Percentiles rank a stretch among this genome's conserved stretches.
phyloP scores from a whole-genome alignment of 1,284 basidiomycete genomes.

The Exsudoporus floridanus region DNA sequence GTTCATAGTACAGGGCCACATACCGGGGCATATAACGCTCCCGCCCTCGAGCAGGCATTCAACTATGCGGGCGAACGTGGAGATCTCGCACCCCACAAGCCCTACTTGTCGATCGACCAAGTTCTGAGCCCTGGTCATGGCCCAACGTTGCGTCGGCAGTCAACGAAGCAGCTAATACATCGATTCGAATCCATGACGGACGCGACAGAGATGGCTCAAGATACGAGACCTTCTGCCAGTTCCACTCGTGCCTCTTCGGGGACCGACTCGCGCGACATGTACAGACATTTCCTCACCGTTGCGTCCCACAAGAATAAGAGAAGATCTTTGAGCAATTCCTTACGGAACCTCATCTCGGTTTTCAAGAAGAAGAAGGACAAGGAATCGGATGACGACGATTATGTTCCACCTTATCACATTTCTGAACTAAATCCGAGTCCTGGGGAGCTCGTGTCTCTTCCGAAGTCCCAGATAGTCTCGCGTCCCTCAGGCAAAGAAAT shows the following conservation, averaged over 20 bases:
- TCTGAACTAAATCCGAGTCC: slow-evolving; percentile 9
- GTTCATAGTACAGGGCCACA: neutral
- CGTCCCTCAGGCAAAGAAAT: slow-evolving; percentile 1
- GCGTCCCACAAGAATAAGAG: slow-evolving; percentile 38
- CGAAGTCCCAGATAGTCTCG: slow-evolving; percentile 4
- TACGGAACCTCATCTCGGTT: slow-evolving; percentile 62
- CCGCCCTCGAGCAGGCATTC: neutral
- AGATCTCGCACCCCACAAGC: neutral
- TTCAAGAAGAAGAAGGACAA: slow-evolving; percentile 55
- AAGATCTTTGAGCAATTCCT: slow-evolving; percentile 60
- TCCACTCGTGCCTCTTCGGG: slow-evolving; percentile 16
- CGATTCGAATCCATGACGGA: slow-evolving; percentile 43
- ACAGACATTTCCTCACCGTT: slow-evolving; percentile 16
- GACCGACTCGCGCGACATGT: slow-evolving; percentile 6
- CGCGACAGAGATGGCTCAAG: slow-evolving; percentile 6
- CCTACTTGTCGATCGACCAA: slow-evolving; percentile 5
- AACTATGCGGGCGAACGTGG: neutral
- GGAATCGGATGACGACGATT: slow-evolving; percentile 32
- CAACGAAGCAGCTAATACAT: slow-evolving; percentile 42
- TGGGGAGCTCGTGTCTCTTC: neutral
- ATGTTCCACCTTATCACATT: slow-evolving; percentile 1
- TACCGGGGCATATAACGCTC: neutral
- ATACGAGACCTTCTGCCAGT: slow-evolving; percentile 4
- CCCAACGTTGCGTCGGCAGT: slow-evolving; percentile 29
- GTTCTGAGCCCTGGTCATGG: neutral